Conservation (phyloP, 2,329 filamentous ascomycete genomes). For the Alternaria alternata region DNA sequence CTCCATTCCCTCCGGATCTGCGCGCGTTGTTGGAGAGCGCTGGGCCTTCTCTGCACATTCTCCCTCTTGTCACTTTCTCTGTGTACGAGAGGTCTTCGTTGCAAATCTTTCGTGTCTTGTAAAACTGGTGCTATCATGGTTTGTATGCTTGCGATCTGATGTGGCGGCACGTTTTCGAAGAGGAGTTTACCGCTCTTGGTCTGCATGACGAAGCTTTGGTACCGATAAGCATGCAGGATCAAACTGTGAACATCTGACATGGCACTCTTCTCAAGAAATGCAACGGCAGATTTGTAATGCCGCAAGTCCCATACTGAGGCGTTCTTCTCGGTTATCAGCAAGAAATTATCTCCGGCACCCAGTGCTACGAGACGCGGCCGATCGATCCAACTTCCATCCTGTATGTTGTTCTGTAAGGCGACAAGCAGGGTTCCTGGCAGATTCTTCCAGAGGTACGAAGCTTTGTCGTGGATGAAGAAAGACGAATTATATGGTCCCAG, state of each 20-base stretch:
- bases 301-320: constrained; percentile 40
- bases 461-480: constrained; percentile 42
- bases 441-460: constrained; percentile 44
- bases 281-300: constrained; percentile 29
- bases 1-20: constrained; percentile 38
- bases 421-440: constrained; percentile 35
- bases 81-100: constrained; percentile 8
- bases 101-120: constrained; percentile 24
- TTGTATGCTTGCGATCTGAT: constrained; percentile 27
- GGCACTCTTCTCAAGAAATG: constrained; percentile 28
- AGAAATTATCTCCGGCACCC: constrained; percentile 39
- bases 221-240: constrained; percentile 43
- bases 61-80: constrained; percentile 15
- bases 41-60: constrained; percentile 14
- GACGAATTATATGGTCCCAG: constrained; percentile 46
- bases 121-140: constrained; percentile 30
- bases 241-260: constrained; percentile 35
- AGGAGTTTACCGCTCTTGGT: constrained; percentile 34
- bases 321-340: constrained; percentile 42
- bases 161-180: constrained; percentile 38
- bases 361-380: constrained; percentile 44
- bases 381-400: constrained; percentile 41
- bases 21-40: constrained; percentile 32
- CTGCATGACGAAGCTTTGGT: constrained; percentile 38
- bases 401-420: constrained; percentile 39